Conservation (phyloP, 345 rosid genomes). For the Lepidium africanum region DNA sequence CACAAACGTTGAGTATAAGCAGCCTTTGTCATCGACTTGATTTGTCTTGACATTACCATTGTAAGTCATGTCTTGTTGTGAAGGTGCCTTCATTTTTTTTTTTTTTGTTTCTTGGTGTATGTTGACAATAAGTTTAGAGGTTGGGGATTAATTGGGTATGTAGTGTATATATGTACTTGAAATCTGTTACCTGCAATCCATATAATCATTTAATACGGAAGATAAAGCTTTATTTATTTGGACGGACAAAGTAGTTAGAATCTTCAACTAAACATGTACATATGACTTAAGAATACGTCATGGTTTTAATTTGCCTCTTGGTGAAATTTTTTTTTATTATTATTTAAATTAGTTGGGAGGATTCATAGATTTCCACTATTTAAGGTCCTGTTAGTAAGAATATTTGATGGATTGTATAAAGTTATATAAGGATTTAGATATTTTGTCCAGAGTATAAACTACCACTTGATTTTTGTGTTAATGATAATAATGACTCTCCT, state of each 20-base stretch:
- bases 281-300: background rate
- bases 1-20: slow-evolving; percentile 20
- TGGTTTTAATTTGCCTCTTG: background rate
- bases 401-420: too few relatives aligned
- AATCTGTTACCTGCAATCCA: slow-evolving; percentile 17
- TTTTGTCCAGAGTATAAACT: too few relatives aligned
- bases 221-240: slow-evolving; percentile 18
- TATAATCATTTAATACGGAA: slow-evolving; percentile 19
- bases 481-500: too few relatives aligned
- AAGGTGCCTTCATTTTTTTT: slow-evolving; percentile 21
- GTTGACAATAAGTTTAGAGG: background rate
- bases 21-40: slow-evolving; percentile 19
- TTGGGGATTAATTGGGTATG: background rate
- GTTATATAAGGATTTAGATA: too few relatives aligned
- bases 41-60: background rate
- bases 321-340: background rate
- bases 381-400: too few relatives aligned
- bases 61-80: slow-evolving; percentile 27
- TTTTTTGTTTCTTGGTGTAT: background rate
- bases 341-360: background rate
- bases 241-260: slow-evolving; percentile 26
- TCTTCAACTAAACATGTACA: background rate
- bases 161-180: background rate
- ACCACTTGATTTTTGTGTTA: too few relatives aligned
- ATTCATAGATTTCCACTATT: background rate